Evolutionary conservation across 202 grass and related monocot genomes (phyloP), one percentile per base, ranked within the genome.

Genomic region (Schoenoplectus tabernaemontani): DNA sequence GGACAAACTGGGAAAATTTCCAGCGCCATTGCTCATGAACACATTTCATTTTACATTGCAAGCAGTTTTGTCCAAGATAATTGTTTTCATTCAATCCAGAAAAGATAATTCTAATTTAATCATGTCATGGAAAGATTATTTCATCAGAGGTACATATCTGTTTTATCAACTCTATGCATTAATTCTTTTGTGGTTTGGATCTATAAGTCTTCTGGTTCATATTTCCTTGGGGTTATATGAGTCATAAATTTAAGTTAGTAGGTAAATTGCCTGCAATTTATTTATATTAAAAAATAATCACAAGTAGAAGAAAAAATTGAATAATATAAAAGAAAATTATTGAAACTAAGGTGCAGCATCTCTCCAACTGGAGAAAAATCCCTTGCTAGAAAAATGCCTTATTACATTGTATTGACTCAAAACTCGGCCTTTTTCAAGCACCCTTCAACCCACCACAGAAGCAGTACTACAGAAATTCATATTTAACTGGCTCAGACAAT

Each of bases 41-140:
- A 93, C 92, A 68, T 91, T 99, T 78, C 96, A 99, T 86, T 99
- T 96, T 88, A 82, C 96, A 82, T 78, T 99, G 78, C 96, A 99
- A 88, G 96, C 96, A 57, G 84, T 64, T 67, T 89, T 99, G 57
- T 99, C 96, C 50, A 99, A 93, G 79, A 87, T 93, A 76, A 88
- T 96, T 57, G 16, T 93, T 59, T 74, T 64, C 41, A 81, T 99
- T 86, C 96, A 99, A 71, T 86, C 92, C 62, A 89, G 83, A 61
- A 86, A 84, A n/a, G 9, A 81, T 13, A 90, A 87, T 47, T 37
- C 2, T 20, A 24, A 67, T 39, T 60, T 88, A 56, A 91, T 89
- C 17, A 99, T 99, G 92, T 82, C 92, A 41, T 99, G 96, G 96
- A 99, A 89, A 79, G 96, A 96, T 89, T 96, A 99, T 86, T 93